Conservation (phyloP, 2,329 filamentous ascomycete species). For the Neodidymelliopsis sp. region DNA sequence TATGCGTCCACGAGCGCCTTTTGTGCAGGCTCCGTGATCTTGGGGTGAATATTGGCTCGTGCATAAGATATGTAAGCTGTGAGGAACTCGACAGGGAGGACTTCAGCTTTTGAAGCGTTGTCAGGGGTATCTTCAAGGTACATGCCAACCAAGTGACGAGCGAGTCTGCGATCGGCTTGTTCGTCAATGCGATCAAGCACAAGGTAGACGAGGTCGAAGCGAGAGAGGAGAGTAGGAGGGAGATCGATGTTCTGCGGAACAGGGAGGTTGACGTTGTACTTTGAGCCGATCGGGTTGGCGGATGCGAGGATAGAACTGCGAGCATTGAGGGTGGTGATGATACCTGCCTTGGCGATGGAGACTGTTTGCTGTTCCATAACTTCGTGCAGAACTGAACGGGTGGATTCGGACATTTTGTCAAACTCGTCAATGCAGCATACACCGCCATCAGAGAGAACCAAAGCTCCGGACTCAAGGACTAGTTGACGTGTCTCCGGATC, state of each 20-base stretch:
- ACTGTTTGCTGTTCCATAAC: conserved; percentile 84
- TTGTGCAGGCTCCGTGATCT: conserved; percentile 80
- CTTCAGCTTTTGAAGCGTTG: conserved; percentile 78
- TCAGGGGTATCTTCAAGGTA: conserved; percentile 95
- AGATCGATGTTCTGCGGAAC: conserved; percentile 98
- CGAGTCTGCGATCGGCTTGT: conserved; percentile 83
- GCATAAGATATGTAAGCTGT: conserved; percentile 98
- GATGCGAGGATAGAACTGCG: conserved; percentile 95
- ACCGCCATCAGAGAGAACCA: conserved; percentile 77
- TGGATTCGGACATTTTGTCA: conserved; percentile 80
- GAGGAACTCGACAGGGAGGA: conserved; percentile 88
- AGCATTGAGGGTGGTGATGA: conserved; percentile 90
- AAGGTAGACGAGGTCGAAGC: conserved; percentile 96
- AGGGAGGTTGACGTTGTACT: conserved; percentile 94
- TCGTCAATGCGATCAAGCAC: conserved; percentile 95
- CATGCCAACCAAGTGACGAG: conserved; percentile 92
- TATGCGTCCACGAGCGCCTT: conserved; percentile 85
- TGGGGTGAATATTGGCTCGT: conserved; percentile 82
- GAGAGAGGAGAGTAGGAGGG: conserved; percentile 89
- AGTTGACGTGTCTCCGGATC: conserved; percentile 77
- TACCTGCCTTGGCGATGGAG: conserved; percentile 79
- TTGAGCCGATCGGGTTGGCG: conserved; percentile 96
- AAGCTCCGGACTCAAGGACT: conserved; percentile 76
- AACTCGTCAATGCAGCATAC: conserved; percentile 83
- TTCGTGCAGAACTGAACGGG: conserved; percentile 77